phyloP scores from a whole-genome alignment of 345 rosid genomes.

The Populus simonii region DNA sequence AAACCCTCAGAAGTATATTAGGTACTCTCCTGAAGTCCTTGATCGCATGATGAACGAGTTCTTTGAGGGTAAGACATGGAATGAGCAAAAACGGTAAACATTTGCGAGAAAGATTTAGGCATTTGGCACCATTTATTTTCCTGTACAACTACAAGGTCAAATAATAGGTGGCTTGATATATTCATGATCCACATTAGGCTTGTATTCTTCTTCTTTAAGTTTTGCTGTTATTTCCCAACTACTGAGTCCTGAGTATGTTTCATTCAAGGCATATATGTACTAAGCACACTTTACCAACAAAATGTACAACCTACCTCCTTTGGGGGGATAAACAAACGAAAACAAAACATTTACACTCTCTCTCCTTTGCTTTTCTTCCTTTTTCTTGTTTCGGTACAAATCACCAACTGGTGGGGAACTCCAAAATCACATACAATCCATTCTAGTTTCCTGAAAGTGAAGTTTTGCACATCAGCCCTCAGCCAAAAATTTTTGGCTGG shows the following conservation, averaged over 20 bases:
- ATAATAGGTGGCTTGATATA: slow-evolving; percentile 12
- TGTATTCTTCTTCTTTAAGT: background rate
- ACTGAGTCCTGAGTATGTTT: background rate
- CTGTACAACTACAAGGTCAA: slow-evolving; percentile 17
- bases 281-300: background rate
- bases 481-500: background rate
- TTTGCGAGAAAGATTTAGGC: background rate
- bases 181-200: background rate
- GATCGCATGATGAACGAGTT: slow-evolving; percentile 90
- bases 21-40: slow-evolving; percentile 68
- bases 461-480: background rate
- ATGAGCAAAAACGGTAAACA: slow-evolving; percentile 66
- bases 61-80: slow-evolving; percentile 88
- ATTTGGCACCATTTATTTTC: background rate
- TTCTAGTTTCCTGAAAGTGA: background rate
- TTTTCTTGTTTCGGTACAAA: background rate
- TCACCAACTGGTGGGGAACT: background rate
- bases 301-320: background rate
- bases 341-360: background rate
- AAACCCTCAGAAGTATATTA: slow-evolving; percentile 78
- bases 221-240: background rate
- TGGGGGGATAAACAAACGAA: background rate
- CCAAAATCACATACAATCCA: background rate
- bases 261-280: background rate
- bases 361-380: background rate